phyloP scores from a whole-genome alignment of 345 rosid species.

The Cochlearia excelsa region DNA sequence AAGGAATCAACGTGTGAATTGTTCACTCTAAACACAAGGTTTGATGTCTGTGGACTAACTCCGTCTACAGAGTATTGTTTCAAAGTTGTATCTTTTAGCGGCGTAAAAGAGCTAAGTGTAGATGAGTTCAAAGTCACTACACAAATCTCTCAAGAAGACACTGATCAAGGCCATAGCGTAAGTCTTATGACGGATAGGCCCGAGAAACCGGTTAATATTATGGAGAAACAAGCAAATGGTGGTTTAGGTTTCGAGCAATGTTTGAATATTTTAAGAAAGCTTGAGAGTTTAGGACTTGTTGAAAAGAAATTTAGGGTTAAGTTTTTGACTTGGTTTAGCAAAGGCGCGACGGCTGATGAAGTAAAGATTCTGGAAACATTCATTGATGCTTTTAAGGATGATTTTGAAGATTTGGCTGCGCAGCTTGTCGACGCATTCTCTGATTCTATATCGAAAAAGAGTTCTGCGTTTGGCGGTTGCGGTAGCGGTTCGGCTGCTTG shows the following conservation, averaged over 20 bases:
- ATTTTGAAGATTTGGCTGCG: too few relatives aligned
- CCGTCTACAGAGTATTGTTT: slow-evolving; percentile 58
- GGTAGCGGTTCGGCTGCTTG: too few relatives aligned
- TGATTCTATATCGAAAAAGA: too few relatives aligned
- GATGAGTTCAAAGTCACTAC: slow-evolving; percentile 50
- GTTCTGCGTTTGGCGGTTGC: too few relatives aligned
- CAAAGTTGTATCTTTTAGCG: slow-evolving; percentile 48
- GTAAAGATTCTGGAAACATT: too few relatives aligned
- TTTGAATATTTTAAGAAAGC: slow-evolving; percentile 67
- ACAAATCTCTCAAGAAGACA: not conserved
- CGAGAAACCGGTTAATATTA: not conserved
- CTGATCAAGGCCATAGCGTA: not conserved
- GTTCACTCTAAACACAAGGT: slow-evolving; percentile 47
- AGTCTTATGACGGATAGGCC: too few relatives aligned
- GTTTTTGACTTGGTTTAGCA: slow-evolving; percentile 81
- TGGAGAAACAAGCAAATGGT: not conserved
- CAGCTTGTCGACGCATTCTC: too few relatives aligned
- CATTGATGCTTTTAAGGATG: too few relatives aligned
- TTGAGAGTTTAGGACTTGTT: slow-evolving; percentile 66
- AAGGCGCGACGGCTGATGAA: too few relatives aligned
- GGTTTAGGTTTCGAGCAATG: slow-evolving; percentile 49
- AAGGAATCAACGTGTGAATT: slow-evolving; percentile 52
- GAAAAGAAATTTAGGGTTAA: slow-evolving; percentile 77
- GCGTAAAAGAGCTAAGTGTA: slow-evolving; percentile 37
- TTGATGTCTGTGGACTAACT: slow-evolving; percentile 48